Conservation (phyloP, 192 early-diverging fungal species). For the Thamnidium elegans region DNA sequence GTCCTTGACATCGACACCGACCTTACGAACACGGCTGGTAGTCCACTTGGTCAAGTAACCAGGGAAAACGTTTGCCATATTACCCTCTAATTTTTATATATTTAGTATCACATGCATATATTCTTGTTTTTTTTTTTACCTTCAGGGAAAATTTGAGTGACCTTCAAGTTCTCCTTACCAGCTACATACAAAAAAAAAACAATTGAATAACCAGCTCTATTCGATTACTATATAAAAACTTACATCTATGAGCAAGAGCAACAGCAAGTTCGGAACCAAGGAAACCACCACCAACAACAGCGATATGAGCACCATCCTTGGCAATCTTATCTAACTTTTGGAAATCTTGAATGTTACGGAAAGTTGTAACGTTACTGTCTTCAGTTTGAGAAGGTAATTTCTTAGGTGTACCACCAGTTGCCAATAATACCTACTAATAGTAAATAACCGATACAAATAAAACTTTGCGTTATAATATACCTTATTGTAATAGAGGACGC, state of each 20-base stretch:
- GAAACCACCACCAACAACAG: slow-evolving; percentile 62
- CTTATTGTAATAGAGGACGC: slow-evolving; percentile 50
- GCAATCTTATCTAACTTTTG: slow-evolving; percentile 42
- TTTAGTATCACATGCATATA: neutral
- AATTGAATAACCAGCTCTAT: neutral
- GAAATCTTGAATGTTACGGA: slow-evolving; percentile 58
- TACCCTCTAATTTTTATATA: slow-evolving; percentile 35
- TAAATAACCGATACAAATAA: neutral
- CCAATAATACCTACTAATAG: slow-evolving; percentile 44
- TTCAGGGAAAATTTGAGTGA: slow-evolving; percentile 65
- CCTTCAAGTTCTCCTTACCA: slow-evolving; percentile 40
- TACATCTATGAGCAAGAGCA: slow-evolving; percentile 50
- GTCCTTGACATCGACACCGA: slow-evolving; percentile 51
- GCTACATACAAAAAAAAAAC: slow-evolving; percentile 16
- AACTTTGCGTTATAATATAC: neutral
- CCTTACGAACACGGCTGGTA: slow-evolving; percentile 44
- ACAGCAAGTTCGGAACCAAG: slow-evolving; percentile 62
- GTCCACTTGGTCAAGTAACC: slow-evolving; percentile 64
- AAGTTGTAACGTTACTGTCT: slow-evolving; percentile 45
- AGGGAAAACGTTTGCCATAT: slow-evolving; percentile 58
- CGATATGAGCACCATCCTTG: slow-evolving; percentile 47
- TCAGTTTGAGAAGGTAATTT: slow-evolving; percentile 35
- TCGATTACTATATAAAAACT: neutral
- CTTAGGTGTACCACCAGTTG: slow-evolving; percentile 61
- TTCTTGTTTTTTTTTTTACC: slow-evolving; percentile 11